Conservation (phyloP, 352 stramenopile species). For the Phytophthora megakarya region DNA sequence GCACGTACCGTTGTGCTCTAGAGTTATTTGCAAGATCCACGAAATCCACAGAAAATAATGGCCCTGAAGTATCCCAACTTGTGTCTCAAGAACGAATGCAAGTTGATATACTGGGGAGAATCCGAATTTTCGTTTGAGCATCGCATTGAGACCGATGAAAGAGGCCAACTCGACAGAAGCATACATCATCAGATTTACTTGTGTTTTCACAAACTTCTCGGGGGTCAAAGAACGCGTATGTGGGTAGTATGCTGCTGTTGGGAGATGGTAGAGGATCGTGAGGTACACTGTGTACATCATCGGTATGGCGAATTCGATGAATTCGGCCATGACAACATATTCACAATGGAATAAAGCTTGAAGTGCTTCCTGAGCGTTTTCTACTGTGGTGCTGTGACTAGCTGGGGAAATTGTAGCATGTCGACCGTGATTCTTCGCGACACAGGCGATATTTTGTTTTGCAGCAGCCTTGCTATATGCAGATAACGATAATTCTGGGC, state of each 20-base stretch:
- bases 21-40: conserved; percentile 29
- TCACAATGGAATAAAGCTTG: conserved; percentile 39
- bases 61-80: conserved; percentile 22
- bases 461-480: neutral
- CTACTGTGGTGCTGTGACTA: neutral
- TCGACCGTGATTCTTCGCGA: neutral
- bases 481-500: neutral
- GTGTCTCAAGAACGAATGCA: conserved; percentile 44
- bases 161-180: conserved; percentile 24
- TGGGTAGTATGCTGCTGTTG: conserved; percentile 24
- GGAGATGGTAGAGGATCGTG: conserved; percentile 21
- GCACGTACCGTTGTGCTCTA: conserved; percentile 33
- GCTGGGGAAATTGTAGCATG: neutral
- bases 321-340: conserved; percentile 41
- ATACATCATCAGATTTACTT: conserved; percentile 26
- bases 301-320: conserved; percentile 37
- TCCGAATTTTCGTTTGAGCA: conserved; percentile 23
- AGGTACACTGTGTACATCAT: conserved; percentile 37
- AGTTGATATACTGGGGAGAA: conserved; percentile 35
- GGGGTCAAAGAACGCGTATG: conserved; percentile 14
- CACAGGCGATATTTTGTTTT: neutral
- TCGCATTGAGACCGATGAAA: conserved; percentile 11
- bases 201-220: conserved; percentile 4
- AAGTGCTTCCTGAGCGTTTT: conserved; percentile 15
- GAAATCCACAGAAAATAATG: conserved; percentile 34